phyloP scores from a whole-genome alignment of 2,329 filamentous ascomycete genomes.

The Neofusicoccum cordaticola region DNA sequence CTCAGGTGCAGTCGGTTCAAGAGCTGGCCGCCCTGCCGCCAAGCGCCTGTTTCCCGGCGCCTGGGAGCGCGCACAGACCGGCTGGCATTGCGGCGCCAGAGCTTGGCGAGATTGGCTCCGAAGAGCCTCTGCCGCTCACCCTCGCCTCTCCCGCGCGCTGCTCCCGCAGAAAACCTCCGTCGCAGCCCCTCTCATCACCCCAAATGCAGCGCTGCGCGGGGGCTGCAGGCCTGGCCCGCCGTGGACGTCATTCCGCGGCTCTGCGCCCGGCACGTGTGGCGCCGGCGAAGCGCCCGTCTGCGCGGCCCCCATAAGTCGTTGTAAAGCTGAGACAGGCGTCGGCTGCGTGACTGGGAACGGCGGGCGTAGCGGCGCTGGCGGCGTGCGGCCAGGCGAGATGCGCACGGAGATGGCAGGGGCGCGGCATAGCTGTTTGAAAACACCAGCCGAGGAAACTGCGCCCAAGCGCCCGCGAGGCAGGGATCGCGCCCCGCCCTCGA shows the following conservation, averaged over 20 bases:
- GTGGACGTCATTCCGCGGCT: neutral
- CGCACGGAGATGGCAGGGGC: slow-evolving; percentile 15
- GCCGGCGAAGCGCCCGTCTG: neutral
- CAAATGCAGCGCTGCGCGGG: neutral
- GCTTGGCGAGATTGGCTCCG: slow-evolving; percentile 1
- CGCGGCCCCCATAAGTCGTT: slow-evolving; percentile 1
- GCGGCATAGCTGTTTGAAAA: slow-evolving; percentile 16
- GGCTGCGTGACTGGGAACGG: neutral
- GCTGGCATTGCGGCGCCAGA: neutral
- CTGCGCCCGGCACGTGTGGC: slow-evolving; percentile 4
- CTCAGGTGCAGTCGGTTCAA: neutral
- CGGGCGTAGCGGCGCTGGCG: neutral
- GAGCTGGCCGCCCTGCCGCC: neutral
- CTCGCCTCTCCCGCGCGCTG: neutral
- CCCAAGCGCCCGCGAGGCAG: neutral
- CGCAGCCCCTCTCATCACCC: neutral
- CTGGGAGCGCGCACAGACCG: too few relatives aligned
- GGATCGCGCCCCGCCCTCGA: too few relatives aligned
- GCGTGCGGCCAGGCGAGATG: neutral
- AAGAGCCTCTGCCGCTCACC: neutral
- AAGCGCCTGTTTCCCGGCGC: too few relatives aligned
- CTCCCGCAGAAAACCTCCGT: neutral
- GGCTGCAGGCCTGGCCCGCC: neutral
- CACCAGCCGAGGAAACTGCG: slow-evolving; percentile 9
- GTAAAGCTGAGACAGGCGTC: slow-evolving; percentile 15